Evolutionary conservation across 768 basidiomycete genomes (phyloP).

Genomic region (Boletus rubroflammeus): DNA sequence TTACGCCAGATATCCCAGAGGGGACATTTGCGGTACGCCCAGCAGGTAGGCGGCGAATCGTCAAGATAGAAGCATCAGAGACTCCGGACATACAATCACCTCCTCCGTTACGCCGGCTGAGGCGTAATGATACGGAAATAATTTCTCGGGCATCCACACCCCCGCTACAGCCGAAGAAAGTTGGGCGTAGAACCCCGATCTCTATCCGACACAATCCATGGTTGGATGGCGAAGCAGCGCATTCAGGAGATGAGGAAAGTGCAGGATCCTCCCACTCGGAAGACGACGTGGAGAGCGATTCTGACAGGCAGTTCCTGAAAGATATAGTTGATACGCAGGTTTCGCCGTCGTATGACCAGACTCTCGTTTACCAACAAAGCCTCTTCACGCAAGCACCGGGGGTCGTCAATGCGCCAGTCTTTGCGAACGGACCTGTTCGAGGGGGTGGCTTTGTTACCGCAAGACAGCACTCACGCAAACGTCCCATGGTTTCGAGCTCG

Average conservation of each 20-base stretch:
- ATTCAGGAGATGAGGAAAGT: constrained; percentile 79
- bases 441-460: constrained; percentile 35
- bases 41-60: constrained; percentile 29
- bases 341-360: constrained; percentile 72
- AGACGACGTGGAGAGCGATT: constrained; percentile 55
- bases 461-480: constrained; percentile 34
- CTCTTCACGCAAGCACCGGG: constrained; percentile 64
- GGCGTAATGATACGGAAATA: constrained; percentile 29
- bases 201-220: constrained; percentile 42
- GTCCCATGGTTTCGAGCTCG: constrained; percentile 52
- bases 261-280: constrained; percentile 57
- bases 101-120: constrained; percentile 29
- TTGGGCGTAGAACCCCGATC: constrained; percentile 22
- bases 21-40: constrained; percentile 46
- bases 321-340: constrained; percentile 64
- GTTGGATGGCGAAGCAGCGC: constrained; percentile 67
- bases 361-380: constrained; percentile 63
- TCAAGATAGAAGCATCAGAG: constrained; percentile 9
- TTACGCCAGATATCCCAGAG: constrained; percentile 32
- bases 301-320: constrained; percentile 64
- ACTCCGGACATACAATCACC: constrained; percentile 28
- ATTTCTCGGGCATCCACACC: constrained; percentile 19
- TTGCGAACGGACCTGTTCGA: constrained; percentile 50
- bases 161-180: constrained; percentile 21
- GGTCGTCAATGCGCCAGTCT: constrained; percentile 42